These are phyloP conservation scores for Solanum raphanifolium DNA, from an alignment of 257 asterid genomes.

Conservation along the genomic window DNA sequence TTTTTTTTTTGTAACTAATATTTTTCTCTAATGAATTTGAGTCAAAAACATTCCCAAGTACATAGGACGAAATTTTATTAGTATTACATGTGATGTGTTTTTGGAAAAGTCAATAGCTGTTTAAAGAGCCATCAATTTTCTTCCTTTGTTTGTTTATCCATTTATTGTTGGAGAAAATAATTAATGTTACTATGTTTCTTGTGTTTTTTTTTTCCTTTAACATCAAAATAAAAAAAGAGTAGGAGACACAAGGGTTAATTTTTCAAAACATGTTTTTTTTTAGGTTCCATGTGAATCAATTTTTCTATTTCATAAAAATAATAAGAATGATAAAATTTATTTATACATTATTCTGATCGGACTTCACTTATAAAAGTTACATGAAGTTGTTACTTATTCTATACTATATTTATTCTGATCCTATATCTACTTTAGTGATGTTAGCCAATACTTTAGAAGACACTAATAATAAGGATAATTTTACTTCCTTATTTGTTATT, in stretches of 20 bases:
- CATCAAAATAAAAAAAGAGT: not conserved
- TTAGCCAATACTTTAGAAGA: not conserved
- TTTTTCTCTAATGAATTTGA: not conserved
- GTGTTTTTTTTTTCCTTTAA: not conserved
- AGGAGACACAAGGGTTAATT: not conserved
- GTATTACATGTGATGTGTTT: not conserved
- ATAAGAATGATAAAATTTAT: not conserved
- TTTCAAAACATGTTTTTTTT: not conserved
- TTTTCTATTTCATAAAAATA: not conserved
- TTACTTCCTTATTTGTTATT: not conserved
- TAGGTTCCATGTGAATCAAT: not conserved
- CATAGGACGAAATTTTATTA: not conserved
- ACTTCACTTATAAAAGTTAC: not conserved
- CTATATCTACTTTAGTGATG: not conserved
- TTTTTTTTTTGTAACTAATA: not conserved
- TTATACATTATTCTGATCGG: accelerated
- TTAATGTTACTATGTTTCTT: not conserved
- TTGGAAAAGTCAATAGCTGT: not conserved
- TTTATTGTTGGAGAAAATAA: not conserved
- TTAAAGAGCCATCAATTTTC: not conserved
- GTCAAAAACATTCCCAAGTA: not conserved
- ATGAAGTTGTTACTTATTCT: not conserved
- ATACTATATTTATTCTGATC: not conserved
- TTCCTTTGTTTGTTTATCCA: not conserved
- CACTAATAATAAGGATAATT: not conserved